These are phyloP conservation scores for Rhodotorula toruloides DNA, from an alignment of 768 basidiomycete species.

Conservation along the genomic window DNA sequence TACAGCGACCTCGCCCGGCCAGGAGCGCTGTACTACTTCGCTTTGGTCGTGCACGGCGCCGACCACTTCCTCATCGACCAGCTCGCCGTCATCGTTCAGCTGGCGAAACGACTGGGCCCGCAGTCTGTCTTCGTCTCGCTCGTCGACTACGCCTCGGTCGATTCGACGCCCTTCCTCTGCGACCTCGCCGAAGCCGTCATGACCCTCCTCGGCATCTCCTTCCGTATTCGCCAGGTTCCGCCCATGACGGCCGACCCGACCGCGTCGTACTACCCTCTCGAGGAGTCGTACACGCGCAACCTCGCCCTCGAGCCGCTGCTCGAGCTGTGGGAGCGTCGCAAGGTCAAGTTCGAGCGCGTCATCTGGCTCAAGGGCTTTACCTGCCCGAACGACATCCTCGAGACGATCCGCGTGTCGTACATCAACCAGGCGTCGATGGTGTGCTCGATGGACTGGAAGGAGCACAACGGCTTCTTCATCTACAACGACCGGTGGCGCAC, in stretches of 20 bases:
- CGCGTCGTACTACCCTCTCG: slow-evolving; percentile 88
- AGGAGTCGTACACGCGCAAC: slow-evolving; percentile 91
- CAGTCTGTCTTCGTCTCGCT: slow-evolving; percentile 92
- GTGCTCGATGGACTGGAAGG: slow-evolving; percentile 99
- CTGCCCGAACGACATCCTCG: slow-evolving; percentile 94
- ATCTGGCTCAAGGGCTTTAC: slow-evolving; percentile 99
- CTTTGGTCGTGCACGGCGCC: slow-evolving; percentile 91
- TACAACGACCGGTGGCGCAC: slow-evolving; percentile 99
- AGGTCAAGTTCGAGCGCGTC: slow-evolving; percentile 79
- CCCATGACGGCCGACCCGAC: slow-evolving; percentile 84
- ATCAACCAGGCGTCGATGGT: slow-evolving; percentile 95
- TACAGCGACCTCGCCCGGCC: slow-evolving; percentile 82
- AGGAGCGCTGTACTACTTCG: slow-evolving; percentile 86
- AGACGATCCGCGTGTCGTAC: slow-evolving; percentile 84
- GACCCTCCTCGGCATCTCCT: slow-evolving; percentile 85
- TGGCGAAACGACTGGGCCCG: slow-evolving; percentile 82
- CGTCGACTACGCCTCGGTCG: slow-evolving; percentile 92
- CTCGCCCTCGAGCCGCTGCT: slow-evolving; percentile 82
- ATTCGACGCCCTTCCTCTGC: slow-evolving; percentile 87
- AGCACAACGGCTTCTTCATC: slow-evolving; percentile 93
- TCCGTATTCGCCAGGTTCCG: slow-evolving; percentile 82
- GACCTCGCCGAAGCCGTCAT: slow-evolving; percentile 94
- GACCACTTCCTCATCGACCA: slow-evolving; percentile 99
- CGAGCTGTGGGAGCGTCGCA: slow-evolving; percentile 69
- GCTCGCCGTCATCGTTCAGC: slow-evolving; percentile 92